Evolutionary conservation across 495 filamentous ascomycete species (phyloP).

Genomic region (Aspergillus carlsbadensis): DNA sequence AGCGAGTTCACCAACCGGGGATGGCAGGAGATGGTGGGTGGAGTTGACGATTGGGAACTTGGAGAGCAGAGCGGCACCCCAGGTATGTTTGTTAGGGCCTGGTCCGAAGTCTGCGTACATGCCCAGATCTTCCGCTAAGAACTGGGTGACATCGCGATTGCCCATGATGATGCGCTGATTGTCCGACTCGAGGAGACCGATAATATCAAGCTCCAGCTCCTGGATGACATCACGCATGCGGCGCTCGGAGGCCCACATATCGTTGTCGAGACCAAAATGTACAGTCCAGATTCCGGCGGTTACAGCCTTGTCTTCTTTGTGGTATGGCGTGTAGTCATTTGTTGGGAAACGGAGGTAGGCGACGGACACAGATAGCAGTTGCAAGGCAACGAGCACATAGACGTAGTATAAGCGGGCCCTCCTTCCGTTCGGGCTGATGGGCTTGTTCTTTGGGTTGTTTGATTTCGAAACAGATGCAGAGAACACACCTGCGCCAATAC

Average conservation of each 20-base stretch:
- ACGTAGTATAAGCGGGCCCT: conserved; percentile 67
- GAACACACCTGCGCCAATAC: conserved; percentile 84
- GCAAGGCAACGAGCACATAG: conserved; percentile 69
- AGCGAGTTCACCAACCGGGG: conserved; percentile 90
- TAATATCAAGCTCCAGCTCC: conserved; percentile 90
- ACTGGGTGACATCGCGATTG: conserved; percentile 94
- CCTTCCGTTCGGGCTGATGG: conserved; percentile 51
- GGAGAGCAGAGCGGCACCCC: conserved; percentile 89
- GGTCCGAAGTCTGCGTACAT: conserved; percentile 99
- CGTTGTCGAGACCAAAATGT: conserved; percentile 96
- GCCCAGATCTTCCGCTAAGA: conserved; percentile 90
- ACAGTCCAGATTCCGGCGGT: conserved; percentile 99
- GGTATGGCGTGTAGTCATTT: conserved; percentile 87
- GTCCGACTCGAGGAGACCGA: conserved; percentile 91
- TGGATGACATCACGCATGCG: conserved; percentile 92
- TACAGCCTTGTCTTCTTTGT: conserved; percentile 78
- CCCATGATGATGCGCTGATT: conserved; percentile 99
- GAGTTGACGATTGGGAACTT: conserved; percentile 98
- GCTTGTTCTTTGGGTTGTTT: conserved; percentile 45
- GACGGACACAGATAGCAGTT: conserved; percentile 74
- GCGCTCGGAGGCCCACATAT: conserved; percentile 96
- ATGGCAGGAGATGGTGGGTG: conserved; percentile 92
- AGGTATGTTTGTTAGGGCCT: conserved; percentile 98
- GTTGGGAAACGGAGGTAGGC: conserved; percentile 94
- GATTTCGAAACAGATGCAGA: conserved; percentile 59